Percentiles rank a stretch among this genome's conserved stretches.
These are phyloP conservation scores for Daldinia sp. DNA, from an alignment of 2,329 filamentous ascomycete species.

Conservation along the genomic window DNA sequence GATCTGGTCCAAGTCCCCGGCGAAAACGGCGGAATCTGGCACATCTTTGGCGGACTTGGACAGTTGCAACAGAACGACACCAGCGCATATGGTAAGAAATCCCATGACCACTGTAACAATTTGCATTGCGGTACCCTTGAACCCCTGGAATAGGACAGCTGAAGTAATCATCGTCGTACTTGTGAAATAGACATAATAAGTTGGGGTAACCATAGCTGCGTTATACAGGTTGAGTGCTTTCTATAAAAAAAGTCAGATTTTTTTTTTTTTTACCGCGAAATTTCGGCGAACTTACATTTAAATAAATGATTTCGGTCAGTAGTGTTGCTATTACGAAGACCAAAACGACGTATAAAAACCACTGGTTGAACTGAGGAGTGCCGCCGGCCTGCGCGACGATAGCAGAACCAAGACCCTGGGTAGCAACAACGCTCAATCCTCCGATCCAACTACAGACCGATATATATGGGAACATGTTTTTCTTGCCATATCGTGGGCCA, in stretches of 20 bases:
- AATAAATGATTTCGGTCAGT: constrained; percentile 91
- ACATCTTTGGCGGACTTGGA: constrained; percentile 99
- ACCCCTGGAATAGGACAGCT: constrained; percentile 90
- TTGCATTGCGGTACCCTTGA: constrained; percentile 83
- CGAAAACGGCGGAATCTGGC: constrained; percentile 91
- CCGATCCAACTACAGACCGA: constrained; percentile 96
- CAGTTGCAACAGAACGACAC: constrained; percentile 92
- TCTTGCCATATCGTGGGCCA: constrained; percentile 91
- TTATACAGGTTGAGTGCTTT: constrained; percentile 99
- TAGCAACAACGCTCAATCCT: constrained; percentile 93
- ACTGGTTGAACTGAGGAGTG: constrained; percentile 91
- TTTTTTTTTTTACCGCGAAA: neutral
- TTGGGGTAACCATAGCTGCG: constrained; percentile 94
- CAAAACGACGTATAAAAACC: constrained; percentile 93
- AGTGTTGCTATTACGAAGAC: constrained; percentile 92
- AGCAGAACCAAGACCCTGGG: constrained; percentile 90
- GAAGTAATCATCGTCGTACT: constrained; percentile 95
- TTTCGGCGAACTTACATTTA: constrained; percentile 78
- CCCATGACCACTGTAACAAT: constrained; percentile 93
- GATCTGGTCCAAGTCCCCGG: constrained; percentile 92
- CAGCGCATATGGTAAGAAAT: constrained; percentile 92
- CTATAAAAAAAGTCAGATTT: constrained; percentile 63
- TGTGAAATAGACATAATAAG: constrained; percentile 99
- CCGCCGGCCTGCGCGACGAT: constrained; percentile 89
- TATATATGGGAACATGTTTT: constrained; percentile 97